phyloP scores from a whole-genome alignment of 1,284 basidiomycete genomes.

The Boletellus deceptivus region DNA sequence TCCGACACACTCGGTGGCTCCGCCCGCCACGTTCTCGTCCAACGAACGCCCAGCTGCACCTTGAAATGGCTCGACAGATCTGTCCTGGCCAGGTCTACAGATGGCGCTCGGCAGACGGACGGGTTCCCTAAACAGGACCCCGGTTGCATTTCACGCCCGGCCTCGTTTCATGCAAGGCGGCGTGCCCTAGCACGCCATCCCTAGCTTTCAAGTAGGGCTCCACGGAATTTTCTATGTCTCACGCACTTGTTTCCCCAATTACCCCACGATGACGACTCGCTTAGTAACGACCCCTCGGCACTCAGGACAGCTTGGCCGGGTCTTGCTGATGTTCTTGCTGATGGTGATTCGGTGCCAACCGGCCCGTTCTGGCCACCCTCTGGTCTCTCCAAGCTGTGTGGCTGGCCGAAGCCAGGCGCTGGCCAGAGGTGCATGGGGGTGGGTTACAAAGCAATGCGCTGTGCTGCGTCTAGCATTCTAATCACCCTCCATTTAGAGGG shows the following conservation, averaged over 20 bases:
- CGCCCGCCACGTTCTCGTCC: constrained; percentile 12
- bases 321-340: no score
- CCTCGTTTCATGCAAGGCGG: constrained; percentile 21
- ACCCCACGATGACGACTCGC: constrained; percentile 25
- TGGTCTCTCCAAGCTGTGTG: constrained; percentile 22
- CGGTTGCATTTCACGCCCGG: constrained; percentile 5
- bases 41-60: constrained; percentile 7
- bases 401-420: constrained; percentile 10
- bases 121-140: constrained; percentile 17
- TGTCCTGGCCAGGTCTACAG: constrained; percentile 24
- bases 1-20: constrained; percentile 8
- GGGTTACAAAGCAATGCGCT: constrained; percentile 21
- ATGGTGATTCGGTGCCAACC: background rate
- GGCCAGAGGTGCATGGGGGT: constrained; percentile 4
- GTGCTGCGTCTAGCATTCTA: constrained; percentile 30
- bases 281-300: constrained; percentile 1
- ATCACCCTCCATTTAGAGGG: constrained; percentile 31
- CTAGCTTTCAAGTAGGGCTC: constrained; percentile 13
- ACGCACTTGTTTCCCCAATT: constrained; percentile 7
- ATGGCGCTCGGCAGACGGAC: background rate
- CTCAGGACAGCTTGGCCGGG: constrained; percentile 4
- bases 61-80: constrained; percentile 9
- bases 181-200: constrained; percentile 12
- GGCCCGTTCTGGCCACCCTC: constrained; percentile 1
- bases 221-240: constrained; percentile 14